Evolutionary conservation across 2,329 filamentous ascomycete species (phyloP).

Genomic region (Monilinia aucupariae): DNA sequence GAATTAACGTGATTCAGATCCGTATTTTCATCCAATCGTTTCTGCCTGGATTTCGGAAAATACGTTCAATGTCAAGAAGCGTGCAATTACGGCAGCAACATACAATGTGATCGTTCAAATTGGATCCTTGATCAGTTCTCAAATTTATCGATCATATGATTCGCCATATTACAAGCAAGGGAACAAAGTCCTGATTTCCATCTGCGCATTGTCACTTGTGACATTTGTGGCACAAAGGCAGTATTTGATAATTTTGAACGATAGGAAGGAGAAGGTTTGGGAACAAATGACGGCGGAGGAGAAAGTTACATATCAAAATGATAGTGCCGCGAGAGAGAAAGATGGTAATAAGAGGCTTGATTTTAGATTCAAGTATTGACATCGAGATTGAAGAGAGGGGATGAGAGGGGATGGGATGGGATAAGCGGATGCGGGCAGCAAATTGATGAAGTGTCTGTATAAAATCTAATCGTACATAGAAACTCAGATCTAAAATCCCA

Average conservation of each 20-base stretch:
- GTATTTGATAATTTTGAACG: conserved; percentile 44
- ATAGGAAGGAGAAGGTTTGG: conserved; percentile 45
- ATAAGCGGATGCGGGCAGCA: too few relatives aligned
- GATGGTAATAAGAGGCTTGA: conserved; percentile 16
- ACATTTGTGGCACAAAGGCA: conserved; percentile 42
- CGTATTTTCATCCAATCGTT: conserved; percentile 40
- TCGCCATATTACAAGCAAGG: conserved; percentile 47
- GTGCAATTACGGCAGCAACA: conserved; percentile 55
- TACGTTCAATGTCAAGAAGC: conserved; percentile 54
- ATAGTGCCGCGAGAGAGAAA: conserved; percentile 37
- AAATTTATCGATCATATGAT: conserved; percentile 43
- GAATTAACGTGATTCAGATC: background rate
- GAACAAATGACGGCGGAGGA: conserved; percentile 42
- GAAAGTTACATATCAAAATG: conserved; percentile 42
- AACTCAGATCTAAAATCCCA: too few relatives aligned
- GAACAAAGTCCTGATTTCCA: conserved; percentile 48
- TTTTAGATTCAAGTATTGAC: conserved; percentile 16
- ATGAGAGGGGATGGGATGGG: too few relatives aligned
- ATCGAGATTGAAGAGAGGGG: too few relatives aligned
- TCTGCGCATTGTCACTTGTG: conserved; percentile 42
- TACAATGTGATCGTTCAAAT: conserved; percentile 53
- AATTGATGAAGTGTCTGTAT: too few relatives aligned
- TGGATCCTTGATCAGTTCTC: conserved; percentile 35
- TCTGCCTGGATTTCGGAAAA: conserved; percentile 49
- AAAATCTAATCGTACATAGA: too few relatives aligned